Conservation (phyloP, 1,284 basidiomycete genomes). For the Caloboletus firmus region DNA sequence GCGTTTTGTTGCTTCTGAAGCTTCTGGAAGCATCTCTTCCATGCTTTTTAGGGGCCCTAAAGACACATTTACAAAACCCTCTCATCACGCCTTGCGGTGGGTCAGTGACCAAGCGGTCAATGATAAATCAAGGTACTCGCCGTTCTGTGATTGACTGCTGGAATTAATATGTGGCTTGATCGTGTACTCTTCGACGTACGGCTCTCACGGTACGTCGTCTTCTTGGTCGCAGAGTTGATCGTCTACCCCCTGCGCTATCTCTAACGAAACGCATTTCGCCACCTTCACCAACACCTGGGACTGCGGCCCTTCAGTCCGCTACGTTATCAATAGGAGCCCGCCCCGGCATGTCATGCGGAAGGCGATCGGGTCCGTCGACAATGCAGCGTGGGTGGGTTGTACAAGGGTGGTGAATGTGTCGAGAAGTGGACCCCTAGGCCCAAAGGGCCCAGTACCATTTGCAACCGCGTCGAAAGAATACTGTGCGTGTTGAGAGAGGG, state of each 20-base stretch:
- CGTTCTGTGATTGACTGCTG: neutral
- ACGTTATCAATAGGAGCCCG: neutral
- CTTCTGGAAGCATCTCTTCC: slow-evolving; percentile 5
- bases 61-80: neutral
- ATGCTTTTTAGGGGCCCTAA: neutral
- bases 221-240: neutral
- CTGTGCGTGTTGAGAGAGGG: neutral
- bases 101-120: slow-evolving; percentile 6
- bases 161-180: slow-evolving; percentile 5
- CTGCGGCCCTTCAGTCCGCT: neutral
- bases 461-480: neutral
- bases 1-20: neutral
- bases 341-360: neutral
- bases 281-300: neutral
- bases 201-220: neutral
- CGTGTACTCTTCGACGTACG: neutral
- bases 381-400: neutral
- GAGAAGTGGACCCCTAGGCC: neutral
- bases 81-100: neutral
- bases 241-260: neutral
- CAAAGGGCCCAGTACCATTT: neutral
- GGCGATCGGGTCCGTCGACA: neutral
- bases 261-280: too few species aligned
- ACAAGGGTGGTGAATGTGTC: neutral
- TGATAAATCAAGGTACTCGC: neutral